Evolutionary conservation across 225 moss, liverwort and hornwort species (phyloP), one percentile per base, ranked within the genome.

Genomic region (Takakia lepidozioides): DNA sequence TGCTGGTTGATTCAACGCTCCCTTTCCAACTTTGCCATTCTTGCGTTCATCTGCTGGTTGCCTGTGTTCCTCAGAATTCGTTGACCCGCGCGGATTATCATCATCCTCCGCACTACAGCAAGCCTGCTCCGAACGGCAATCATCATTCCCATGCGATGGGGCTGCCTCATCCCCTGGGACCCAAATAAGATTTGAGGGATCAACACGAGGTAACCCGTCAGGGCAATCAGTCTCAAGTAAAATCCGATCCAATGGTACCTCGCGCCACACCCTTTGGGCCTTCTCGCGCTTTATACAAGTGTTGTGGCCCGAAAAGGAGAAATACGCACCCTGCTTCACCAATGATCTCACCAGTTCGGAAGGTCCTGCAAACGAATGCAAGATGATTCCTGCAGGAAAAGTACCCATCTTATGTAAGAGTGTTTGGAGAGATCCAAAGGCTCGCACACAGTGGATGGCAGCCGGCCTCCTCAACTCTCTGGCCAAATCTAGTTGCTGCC

Each of bases 141-240:
- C n/a, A n/a, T n/a, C n/a, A n/a, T n/a, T n/a, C n/a, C n/a, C n/a
- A n/a, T n/a, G n/a, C 1, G 70, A 47, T 63, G 75, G 73, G 21
- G 82, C 71, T 56, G 66, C 58, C 4, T 81, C 54, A 56, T 82
- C 86, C 17, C 65, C 72, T 27, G 80, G 49, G 50, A 91, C 65
- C 75, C 77, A 78, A 21, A 50, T 34, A 21, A 90, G 57, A 10
- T 57, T 63, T 35, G 22, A 22, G 10, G 48, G 48, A 40, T 90
- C 84, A 2, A 78, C 51, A 18, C 43, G 51, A 56, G 91, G 95
- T 28, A 91, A 57, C 14, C 80, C 91, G 48, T 81, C 84, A 8
- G 95, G 95, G 30, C 82, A 73, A 60, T 98, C 95, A 0, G 91
- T 98, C 55, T 98, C 95, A 43, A 98, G 15, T 49, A 98, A 41